Evolutionary conservation across 1,284 basidiomycete species (phyloP), one percentile per base, ranked within the genome.

Genomic region (Leccinum pachyderme): DNA sequence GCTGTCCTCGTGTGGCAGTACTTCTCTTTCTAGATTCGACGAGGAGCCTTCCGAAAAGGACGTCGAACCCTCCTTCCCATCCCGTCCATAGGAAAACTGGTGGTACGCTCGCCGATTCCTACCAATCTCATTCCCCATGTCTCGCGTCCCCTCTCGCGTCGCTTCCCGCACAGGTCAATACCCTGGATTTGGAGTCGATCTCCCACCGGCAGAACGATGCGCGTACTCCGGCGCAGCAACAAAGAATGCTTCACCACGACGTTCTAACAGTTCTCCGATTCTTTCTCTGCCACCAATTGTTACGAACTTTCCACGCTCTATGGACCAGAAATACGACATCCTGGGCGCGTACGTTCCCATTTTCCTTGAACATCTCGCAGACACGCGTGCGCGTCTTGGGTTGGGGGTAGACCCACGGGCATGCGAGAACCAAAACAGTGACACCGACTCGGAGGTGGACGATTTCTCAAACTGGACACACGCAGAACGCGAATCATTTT

Each of bases 401-500:
- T 15, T 59, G 29, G 53, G 39, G 43, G 11, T 32, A 13, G 49
- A 32, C 2, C 48, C 37, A 2, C 51, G 48, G 28, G 37, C 4
- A 22, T 28, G 27, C 37, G 55, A 47, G 25, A 49, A 18, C 28
- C 49, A 1, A 24, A 15, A 18, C 11, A 18, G 1, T n/a, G 18
- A 8, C 7, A 22, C 22, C 33, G 33, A 49, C n/a, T 37, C 33
- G 7, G 51, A 47, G 24, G 29, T 24, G 13, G 28, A 39, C 7
- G 8, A 47, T 0, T 24, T 12, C 24, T 46, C 56, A 7, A 7
- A 74, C 56, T 94, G 91, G 91, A 82, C 83, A 4, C 63, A 77
- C 0, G 59, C 70, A 6, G 91, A 94, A 65, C 89, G 89, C 62
- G 74, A 81, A 12, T 59, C 66, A 0, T 91, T 94, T 72, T 93